phyloP scores from a whole-genome alignment of 2,329 filamentous ascomycete species.

The Paecilomyces dactylethromorphus region DNA sequence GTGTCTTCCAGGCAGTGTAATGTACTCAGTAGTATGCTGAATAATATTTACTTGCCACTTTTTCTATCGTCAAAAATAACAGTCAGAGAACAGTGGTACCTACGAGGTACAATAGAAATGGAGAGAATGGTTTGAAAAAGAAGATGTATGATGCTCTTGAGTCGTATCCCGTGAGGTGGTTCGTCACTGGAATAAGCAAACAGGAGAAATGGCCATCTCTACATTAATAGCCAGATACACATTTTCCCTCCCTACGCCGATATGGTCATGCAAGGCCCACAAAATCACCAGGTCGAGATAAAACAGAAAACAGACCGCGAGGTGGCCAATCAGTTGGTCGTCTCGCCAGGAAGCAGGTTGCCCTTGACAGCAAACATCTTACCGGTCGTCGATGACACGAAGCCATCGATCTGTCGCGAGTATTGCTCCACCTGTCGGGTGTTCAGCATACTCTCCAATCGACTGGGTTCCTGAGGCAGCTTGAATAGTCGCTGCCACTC shows the following conservation, averaged over 20 bases:
- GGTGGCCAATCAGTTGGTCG: constrained; percentile 24
- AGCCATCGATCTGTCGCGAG: constrained; percentile 92
- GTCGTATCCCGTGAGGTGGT: not conserved
- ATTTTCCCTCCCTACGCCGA: constrained; percentile 38
- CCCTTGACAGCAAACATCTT: constrained; percentile 97
- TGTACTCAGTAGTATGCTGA: not conserved
- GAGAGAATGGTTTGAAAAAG: not conserved
- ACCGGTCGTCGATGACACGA: constrained; percentile 80
- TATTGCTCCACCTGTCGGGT: constrained; percentile 97
- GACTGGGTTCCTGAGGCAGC: constrained; percentile 87
- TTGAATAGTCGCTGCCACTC: constrained; percentile 99
- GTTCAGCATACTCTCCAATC: constrained; percentile 89
- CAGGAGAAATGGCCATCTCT: constrained; percentile 17
- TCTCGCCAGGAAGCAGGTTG: constrained; percentile 55
- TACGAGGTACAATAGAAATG: not conserved
- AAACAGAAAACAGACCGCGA: constrained; percentile 14
- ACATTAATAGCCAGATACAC: constrained; percentile 33
- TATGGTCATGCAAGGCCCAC: constrained; percentile 35
- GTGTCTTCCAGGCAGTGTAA: not conserved
- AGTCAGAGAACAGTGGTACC: not conserved
- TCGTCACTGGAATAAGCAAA: constrained; percentile 20
- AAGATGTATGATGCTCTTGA: not conserved
- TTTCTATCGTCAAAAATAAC: not conserved
- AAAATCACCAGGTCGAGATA: constrained; percentile 16
- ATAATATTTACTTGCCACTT: not conserved